These are phyloP conservation scores for Coccomyxa subellipsoidea DNA, from an alignment of 163 green algal genomes.

Conservation along the genomic window DNA sequence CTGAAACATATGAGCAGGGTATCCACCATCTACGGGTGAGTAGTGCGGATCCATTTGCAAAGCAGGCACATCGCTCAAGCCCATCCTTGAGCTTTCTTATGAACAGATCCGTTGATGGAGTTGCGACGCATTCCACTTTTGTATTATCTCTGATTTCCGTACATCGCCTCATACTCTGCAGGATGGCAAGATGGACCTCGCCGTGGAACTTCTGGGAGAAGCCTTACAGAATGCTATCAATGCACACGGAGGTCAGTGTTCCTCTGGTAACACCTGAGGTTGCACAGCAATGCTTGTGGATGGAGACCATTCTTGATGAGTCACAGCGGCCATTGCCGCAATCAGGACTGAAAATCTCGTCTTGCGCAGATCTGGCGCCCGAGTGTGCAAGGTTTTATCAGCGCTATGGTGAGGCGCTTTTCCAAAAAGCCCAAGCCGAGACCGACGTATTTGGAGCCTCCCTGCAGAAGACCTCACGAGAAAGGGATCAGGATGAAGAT, in stretches of 20 bases:
- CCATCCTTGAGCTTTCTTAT: too few relatives aligned
- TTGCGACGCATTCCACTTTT: too few relatives aligned
- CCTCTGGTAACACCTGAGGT: neutral
- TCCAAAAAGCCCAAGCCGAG: slow-evolving; percentile 62
- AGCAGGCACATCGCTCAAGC: too few relatives aligned
- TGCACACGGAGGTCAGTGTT: slow-evolving; percentile 21
- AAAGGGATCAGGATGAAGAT: slow-evolving; percentile 13
- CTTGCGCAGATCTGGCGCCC: slow-evolving; percentile 28
- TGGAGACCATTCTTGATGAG: neutral
- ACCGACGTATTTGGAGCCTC: slow-evolving; percentile 60
- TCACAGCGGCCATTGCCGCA: neutral
- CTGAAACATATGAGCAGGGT: neutral
- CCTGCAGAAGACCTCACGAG: slow-evolving; percentile 24
- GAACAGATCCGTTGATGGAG: too few relatives aligned
- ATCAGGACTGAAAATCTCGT: slow-evolving; percentile 12
- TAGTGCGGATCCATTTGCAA: too few relatives aligned
- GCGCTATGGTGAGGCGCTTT: slow-evolving; percentile 63
- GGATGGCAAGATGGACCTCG: slow-evolving; percentile 6
- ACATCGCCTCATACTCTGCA: neutral
- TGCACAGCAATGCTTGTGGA: neutral
- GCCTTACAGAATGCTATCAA: slow-evolving; percentile 28
- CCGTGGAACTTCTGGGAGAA: slow-evolving; percentile 13
- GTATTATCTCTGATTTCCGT: too few relatives aligned
- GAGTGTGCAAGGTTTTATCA: slow-evolving; percentile 64
- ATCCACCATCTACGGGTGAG: neutral